Evolutionary conservation across 2,329 filamentous ascomycete genomes (phyloP).

Genomic region (Verruconis gallopava): DNA sequence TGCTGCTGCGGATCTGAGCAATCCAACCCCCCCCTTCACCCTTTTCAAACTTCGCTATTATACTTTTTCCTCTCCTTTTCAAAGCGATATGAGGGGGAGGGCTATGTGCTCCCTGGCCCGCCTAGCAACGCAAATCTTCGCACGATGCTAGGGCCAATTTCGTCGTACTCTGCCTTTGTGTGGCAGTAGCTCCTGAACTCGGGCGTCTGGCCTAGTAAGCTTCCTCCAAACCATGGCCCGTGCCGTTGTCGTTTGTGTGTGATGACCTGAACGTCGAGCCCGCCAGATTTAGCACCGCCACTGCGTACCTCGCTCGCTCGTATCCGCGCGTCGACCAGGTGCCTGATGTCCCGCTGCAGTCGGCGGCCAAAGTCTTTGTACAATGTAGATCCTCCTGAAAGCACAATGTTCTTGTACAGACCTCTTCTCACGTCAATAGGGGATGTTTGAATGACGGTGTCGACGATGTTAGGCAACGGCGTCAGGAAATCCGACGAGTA

Average conservation of each 20-base stretch:
- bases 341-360: slow-evolving; percentile 92
- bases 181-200: slow-evolving; percentile 99
- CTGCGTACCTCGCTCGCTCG: slow-evolving; percentile 82
- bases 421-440: slow-evolving; percentile 95
- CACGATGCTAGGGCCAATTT: slow-evolving; percentile 91
- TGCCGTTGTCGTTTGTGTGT: slow-evolving; percentile 95
- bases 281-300: slow-evolving; percentile 84
- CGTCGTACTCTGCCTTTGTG: slow-evolving; percentile 62
- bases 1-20: too few species aligned
- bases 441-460: slow-evolving; percentile 92
- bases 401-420: slow-evolving; percentile 98
- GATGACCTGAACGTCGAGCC: slow-evolving; percentile 92
- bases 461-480: slow-evolving; percentile 84
- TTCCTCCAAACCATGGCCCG: slow-evolving; percentile 97
- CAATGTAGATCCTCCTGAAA: slow-evolving; percentile 90
- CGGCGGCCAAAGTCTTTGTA: slow-evolving; percentile 98
- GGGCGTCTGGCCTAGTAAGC: slow-evolving; percentile 88
- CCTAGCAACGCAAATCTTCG: slow-evolving; percentile 87
- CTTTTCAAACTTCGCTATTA: too few species aligned
- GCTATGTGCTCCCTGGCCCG: slow-evolving; percentile 67
- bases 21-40: too few species aligned
- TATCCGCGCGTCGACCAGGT: slow-evolving; percentile 87
- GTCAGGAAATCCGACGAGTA: slow-evolving; percentile 98
- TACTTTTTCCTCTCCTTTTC: too few species aligned
- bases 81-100: too few species aligned